These are phyloP conservation scores for Turnera subulata DNA, from an alignment of 345 rosid genomes.

Conservation along the genomic window DNA sequence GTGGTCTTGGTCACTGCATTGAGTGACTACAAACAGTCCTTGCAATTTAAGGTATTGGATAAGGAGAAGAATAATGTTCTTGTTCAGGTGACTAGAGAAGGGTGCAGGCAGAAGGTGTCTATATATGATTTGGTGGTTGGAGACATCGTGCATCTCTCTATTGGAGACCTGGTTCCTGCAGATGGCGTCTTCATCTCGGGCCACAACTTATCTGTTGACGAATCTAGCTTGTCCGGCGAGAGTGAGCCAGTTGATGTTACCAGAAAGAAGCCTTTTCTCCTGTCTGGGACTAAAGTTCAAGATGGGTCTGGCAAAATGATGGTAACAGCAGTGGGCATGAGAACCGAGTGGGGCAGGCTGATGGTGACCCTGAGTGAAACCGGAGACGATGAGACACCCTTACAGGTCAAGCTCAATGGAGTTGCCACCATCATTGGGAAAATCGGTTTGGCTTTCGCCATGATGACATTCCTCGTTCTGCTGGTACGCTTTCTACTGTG, in stretches of 20 bases:
- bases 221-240: constrained; percentile 87
- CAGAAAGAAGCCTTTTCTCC: constrained; percentile 61
- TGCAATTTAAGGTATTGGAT: constrained; percentile 89
- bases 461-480: constrained; percentile 66
- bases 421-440: constrained; percentile 94
- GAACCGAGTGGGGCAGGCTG: constrained; percentile 94
- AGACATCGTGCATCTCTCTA: constrained; percentile 72
- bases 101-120: constrained; percentile 57
- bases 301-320: constrained; percentile 43
- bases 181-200: constrained; percentile 79
- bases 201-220: constrained; percentile 66
- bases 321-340: constrained; percentile 91
- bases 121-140: constrained; percentile 84
- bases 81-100: constrained; percentile 81
- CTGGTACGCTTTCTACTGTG: constrained; percentile 53
- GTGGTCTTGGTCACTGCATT: constrained; percentile 84
- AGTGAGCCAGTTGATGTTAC: constrained; percentile 61
- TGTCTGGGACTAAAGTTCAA: constrained; percentile 86
- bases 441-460: constrained; percentile 76
- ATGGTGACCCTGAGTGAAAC: constrained; percentile 76
- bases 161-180: constrained; percentile 80
- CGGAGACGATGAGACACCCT: constrained; percentile 39
- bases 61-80: constrained; percentile 79
- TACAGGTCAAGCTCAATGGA: constrained; percentile 94
- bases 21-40: constrained; percentile 82